These are phyloP conservation scores for Skeletonema tropicum DNA, from an alignment of 108 stramenopile genomes.

Conservation along the genomic window DNA sequence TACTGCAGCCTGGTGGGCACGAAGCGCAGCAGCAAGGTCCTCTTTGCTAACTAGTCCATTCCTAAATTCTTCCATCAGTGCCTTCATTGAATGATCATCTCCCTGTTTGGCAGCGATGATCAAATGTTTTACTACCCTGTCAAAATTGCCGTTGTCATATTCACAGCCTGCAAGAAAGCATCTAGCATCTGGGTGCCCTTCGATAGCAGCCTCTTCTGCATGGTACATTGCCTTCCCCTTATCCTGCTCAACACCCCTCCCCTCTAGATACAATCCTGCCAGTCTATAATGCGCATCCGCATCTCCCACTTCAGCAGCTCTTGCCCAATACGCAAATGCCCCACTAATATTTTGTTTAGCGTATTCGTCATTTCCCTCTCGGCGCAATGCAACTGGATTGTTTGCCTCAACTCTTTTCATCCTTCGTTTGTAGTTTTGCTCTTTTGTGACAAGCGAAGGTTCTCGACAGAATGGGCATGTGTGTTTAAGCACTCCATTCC, in stretches of 20 bases:
- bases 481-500: no score
- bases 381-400: not conserved
- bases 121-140: not conserved
- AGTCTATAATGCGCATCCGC: not conserved
- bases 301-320: conserved; percentile 2
- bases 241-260: not conserved
- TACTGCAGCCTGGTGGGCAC: no score
- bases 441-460: no score
- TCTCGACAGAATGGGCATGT: conserved; percentile 1
- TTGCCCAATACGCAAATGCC: not conserved
- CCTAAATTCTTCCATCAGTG: no score
- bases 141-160: not conserved
- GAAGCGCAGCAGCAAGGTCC: no score
- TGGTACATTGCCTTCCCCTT: not conserved
- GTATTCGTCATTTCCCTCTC: not conserved
- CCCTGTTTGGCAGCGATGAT: not conserved
- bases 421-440: not conserved
- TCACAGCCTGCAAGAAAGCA: not conserved
- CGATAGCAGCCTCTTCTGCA: conserved; percentile 1
- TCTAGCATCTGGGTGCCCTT: not conserved
- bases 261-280: not conserved
- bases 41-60: no score
- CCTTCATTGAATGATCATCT: not conserved
- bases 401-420: conserved; percentile 11
- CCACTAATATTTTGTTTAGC: not conserved